phyloP scores from a whole-genome alignment of 495 filamentous ascomycete genomes.

The Clavariopsis aquatica region DNA sequence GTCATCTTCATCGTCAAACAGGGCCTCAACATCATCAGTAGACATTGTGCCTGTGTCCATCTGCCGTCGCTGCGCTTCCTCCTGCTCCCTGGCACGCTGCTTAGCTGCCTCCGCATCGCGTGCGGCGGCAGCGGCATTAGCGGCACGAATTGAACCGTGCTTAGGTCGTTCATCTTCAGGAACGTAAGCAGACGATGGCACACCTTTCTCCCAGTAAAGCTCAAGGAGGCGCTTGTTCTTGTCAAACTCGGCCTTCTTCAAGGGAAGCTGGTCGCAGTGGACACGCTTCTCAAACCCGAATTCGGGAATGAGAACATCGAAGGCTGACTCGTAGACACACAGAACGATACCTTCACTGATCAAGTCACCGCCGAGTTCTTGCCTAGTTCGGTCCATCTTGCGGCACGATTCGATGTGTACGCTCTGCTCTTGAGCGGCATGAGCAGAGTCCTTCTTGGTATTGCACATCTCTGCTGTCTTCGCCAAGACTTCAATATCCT shows the following conservation, averaged over 20 bases:
- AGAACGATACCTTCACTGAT: conserved; percentile 97
- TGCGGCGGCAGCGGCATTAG: conserved; percentile 72
- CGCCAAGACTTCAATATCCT: conserved; percentile 81
- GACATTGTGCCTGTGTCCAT: conserved; percentile 91
- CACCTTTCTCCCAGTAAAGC: conserved; percentile 99
- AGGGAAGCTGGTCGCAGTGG: conserved; percentile 94
- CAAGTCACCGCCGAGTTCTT: conserved; percentile 83
- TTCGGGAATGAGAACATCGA: conserved; percentile 96
- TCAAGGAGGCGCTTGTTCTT: conserved; percentile 92
- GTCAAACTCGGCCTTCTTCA: conserved; percentile 98
- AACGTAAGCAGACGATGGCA: conserved; percentile 92
- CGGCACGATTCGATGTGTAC: conserved; percentile 98
- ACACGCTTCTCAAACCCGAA: conserved; percentile 99
- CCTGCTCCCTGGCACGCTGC: conserved; percentile 74
- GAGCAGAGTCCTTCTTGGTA: conserved; percentile 98
- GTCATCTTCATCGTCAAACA: conserved; percentile 91
- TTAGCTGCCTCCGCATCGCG: conserved; percentile 78
- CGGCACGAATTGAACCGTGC: conserved; percentile 65
- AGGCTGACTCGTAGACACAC: conserved; percentile 97
- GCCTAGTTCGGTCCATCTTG: conserved; percentile 83
- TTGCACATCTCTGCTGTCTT: conserved; percentile 97
- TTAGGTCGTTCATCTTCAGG: conserved; percentile 96
- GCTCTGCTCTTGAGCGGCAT: conserved; percentile 96
- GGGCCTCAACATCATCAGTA: conserved; percentile 83
- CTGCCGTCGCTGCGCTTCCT: conserved; percentile 84